These are phyloP conservation scores for Anaeromyces robustus DNA, from an alignment of 192 early-diverging fungal genomes.

Conservation along the genomic window DNA sequence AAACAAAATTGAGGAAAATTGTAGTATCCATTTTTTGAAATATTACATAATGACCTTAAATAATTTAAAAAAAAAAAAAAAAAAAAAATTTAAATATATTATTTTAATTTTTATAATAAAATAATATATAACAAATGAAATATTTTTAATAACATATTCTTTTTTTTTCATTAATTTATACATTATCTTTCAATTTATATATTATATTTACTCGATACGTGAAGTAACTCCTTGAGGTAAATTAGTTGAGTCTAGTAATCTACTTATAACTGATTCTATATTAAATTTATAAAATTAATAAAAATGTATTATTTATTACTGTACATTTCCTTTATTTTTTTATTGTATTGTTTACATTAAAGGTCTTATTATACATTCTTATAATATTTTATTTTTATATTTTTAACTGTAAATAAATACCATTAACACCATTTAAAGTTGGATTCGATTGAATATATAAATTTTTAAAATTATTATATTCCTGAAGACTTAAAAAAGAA, in stretches of 20 bases:
- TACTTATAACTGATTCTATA: not conserved
- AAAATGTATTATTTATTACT: no score
- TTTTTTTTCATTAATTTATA: no score
- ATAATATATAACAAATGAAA: no score
- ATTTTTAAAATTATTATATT: not conserved
- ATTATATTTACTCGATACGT: not conserved
- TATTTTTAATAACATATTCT: no score
- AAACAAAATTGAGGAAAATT: not conserved
- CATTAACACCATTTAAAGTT: not conserved
- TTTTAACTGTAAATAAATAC: not conserved
- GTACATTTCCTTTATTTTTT: no score
- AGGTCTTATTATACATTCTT: no score
- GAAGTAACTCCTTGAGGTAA: not conserved
- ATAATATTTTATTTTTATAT: no score
- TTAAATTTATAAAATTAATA: no score
- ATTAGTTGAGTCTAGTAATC: not conserved
- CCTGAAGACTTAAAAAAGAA: not conserved
- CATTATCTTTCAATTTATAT: no score
- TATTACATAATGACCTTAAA: not conserved
- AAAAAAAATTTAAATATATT: not conserved
- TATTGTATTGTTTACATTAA: no score
- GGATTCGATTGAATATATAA: not conserved
- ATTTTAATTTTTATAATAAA: no score
- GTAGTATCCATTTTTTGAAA: not conserved
- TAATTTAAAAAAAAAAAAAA: not conserved